These are phyloP conservation scores for Entophlyctis luteolus DNA, from an alignment of 192 early-diverging fungal genomes.

Conservation along the genomic window DNA sequence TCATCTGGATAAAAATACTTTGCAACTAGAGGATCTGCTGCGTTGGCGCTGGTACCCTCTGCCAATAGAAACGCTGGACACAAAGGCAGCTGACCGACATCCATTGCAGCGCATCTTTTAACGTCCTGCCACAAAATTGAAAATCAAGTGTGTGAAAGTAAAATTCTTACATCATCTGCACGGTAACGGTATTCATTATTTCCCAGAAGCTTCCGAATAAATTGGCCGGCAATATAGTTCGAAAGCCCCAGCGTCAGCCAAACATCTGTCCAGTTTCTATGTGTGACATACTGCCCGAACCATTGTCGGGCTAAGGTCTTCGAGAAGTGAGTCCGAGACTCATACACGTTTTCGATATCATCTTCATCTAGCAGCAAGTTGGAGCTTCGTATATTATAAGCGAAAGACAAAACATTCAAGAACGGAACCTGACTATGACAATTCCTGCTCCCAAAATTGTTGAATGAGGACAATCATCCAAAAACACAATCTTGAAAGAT, in stretches of 20 bases:
- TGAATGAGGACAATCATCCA: slow-evolving; percentile 69
- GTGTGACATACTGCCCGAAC: slow-evolving; percentile 83
- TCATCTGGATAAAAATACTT: slow-evolving; percentile 48
- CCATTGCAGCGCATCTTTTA: slow-evolving; percentile 70
- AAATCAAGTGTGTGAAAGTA: background rate
- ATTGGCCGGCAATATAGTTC: slow-evolving; percentile 69
- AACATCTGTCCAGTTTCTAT: slow-evolving; percentile 56
- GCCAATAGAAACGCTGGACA: slow-evolving; percentile 51
- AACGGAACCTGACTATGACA: slow-evolving; percentile 59
- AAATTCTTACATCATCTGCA: slow-evolving; percentile 57
- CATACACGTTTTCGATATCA: slow-evolving; percentile 86
- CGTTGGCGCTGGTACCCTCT: background rate
- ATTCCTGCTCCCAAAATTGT: slow-evolving; percentile 75
- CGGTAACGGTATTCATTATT: slow-evolving; percentile 85
- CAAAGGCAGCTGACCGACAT: slow-evolving; percentile 83
- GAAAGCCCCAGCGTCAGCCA: slow-evolving; percentile 86
- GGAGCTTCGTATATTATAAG: slow-evolving; percentile 24
- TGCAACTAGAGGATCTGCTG: slow-evolving; percentile 24
- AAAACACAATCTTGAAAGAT: slow-evolving; percentile 81
- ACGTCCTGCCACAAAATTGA: slow-evolving; percentile 62
- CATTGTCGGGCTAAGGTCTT: slow-evolving; percentile 82
- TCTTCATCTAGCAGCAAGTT: slow-evolving; percentile 65
- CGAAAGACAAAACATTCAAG: background rate
- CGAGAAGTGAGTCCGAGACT: slow-evolving; percentile 68
- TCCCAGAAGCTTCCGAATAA: slow-evolving; percentile 77